Conservation (phyloP, 2,329 filamentous ascomycete species). For the Parafenestella ontariensis region DNA sequence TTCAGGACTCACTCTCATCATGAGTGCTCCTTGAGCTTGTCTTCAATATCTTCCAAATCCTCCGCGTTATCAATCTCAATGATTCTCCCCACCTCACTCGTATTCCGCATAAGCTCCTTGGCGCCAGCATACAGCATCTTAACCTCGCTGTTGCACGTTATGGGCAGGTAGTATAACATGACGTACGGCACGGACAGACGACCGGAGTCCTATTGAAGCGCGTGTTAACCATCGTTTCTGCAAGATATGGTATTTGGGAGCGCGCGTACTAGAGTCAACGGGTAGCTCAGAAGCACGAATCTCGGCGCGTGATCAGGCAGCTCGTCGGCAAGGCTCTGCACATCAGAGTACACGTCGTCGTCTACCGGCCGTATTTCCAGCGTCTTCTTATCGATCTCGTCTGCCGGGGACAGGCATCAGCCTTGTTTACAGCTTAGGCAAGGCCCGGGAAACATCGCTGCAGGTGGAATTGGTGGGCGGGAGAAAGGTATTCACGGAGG, state of each 20-base stretch:
- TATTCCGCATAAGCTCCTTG: conserved; percentile 94
- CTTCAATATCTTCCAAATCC: conserved; percentile 82
- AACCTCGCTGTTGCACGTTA: conserved; percentile 84
- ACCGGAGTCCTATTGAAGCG: conserved; percentile 70
- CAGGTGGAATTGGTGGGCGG: neutral
- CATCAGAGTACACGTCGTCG: conserved; percentile 79
- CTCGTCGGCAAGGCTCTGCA: conserved; percentile 84
- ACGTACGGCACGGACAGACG: conserved; percentile 91
- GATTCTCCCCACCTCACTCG: conserved; percentile 85
- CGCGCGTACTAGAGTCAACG: conserved; percentile 75
- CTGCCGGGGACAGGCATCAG: conserved; percentile 58
- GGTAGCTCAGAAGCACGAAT: conserved; percentile 90
- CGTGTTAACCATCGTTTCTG: neutral
- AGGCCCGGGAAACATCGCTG: neutral
- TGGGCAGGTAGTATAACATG: conserved; percentile 91
- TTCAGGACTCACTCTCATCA: neutral
- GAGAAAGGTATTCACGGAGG: neutral
- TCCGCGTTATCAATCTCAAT: conserved; percentile 84
- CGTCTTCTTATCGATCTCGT: conserved; percentile 87
- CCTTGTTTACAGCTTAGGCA: conserved; percentile 13
- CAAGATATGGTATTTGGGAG: neutral
- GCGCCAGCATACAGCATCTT: conserved; percentile 96
- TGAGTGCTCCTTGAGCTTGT: conserved; percentile 60
- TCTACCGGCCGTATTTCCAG: conserved; percentile 88
- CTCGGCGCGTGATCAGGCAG: conserved; percentile 91